Evolutionary conservation across 768 basidiomycete species (phyloP).

Genomic region (Pisolithus tinctorius): DNA sequence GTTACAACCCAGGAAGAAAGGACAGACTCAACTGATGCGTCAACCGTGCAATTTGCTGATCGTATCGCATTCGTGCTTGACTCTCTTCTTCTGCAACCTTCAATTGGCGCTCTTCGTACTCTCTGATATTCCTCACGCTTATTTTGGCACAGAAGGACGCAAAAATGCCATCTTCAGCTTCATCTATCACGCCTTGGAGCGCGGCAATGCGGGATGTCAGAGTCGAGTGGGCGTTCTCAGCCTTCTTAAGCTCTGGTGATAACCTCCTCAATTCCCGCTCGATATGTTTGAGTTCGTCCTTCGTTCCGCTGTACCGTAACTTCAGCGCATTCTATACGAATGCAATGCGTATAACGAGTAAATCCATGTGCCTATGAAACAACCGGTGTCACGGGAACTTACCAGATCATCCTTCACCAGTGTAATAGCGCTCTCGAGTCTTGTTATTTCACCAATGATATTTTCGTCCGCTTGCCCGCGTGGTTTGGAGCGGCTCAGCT

Average conservation of each 20-base stretch:
- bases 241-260: slow-evolving; percentile 68
- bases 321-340: slow-evolving; percentile 63
- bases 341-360: not conserved
- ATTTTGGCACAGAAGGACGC: slow-evolving; percentile 73
- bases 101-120: slow-evolving; percentile 90
- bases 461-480: slow-evolving; percentile 80
- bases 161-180: slow-evolving; percentile 79
- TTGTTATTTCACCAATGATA: slow-evolving; percentile 65
- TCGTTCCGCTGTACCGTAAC: slow-evolving; percentile 67
- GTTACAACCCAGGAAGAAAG: not conserved
- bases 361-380: not conserved
- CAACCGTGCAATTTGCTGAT: slow-evolving; percentile 81
- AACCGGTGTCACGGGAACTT: slow-evolving; percentile 15
- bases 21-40: slow-evolving; percentile 65
- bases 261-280: slow-evolving; percentile 62
- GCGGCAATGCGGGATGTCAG: slow-evolving; percentile 50
- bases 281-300: slow-evolving; percentile 79
- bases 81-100: slow-evolving; percentile 85
- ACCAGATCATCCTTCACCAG: slow-evolving; percentile 83
- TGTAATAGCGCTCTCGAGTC: slow-evolving; percentile 71
- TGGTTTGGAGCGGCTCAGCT: slow-evolving; percentile 79
- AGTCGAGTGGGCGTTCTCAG: slow-evolving; percentile 42
- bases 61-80: slow-evolving; percentile 73
- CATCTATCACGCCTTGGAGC: slow-evolving; percentile 54
- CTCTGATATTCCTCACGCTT: slow-evolving; percentile 73